These are phyloP conservation scores for Russula ochroleuca DNA, from an alignment of 768 basidiomycete species.

Conservation along the genomic window DNA sequence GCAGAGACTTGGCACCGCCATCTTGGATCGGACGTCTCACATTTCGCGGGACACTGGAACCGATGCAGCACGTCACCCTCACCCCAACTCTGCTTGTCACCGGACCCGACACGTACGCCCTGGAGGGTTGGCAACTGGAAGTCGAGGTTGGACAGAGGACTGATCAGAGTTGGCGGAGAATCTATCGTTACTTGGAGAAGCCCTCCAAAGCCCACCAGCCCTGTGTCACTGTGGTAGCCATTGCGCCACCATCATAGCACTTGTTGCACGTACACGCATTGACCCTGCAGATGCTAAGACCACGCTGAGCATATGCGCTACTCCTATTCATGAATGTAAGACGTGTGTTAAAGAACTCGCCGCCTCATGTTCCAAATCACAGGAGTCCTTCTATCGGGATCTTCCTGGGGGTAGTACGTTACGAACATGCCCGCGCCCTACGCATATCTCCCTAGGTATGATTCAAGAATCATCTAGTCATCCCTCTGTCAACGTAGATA, in stretches of 20 bases:
- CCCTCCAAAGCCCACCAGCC: conserved; percentile 33
- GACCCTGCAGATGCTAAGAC: background rate
- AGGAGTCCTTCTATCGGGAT: background rate
- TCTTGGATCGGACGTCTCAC: conserved; percentile 64
- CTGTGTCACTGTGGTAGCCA: conserved; percentile 37
- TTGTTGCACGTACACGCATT: background rate
- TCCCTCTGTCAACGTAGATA: too few relatives aligned
- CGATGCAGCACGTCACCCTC: conserved; percentile 44
- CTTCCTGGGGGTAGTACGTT: too few relatives aligned
- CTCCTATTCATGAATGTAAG: background rate
- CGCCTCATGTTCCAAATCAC: background rate
- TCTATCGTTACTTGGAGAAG: conserved; percentile 42
- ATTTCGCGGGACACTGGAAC: conserved; percentile 54
- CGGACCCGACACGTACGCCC: conserved; percentile 58
- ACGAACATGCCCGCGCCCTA: too few relatives aligned
- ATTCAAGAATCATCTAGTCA: too few relatives aligned
- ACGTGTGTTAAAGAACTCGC: background rate
- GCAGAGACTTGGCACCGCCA: conserved; percentile 46
- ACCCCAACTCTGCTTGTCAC: conserved; percentile 54
- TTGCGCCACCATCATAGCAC: background rate
- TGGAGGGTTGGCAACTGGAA: conserved; percentile 67
- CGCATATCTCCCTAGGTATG: too few relatives aligned
- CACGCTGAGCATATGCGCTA: background rate
- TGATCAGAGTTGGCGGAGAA: conserved; percentile 34
- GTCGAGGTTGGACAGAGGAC: conserved; percentile 51